Percentiles rank a stretch among this genome's conserved stretches.
Conservation (phyloP, 805 yeast species). For the Ogataea ramenticola region DNA sequence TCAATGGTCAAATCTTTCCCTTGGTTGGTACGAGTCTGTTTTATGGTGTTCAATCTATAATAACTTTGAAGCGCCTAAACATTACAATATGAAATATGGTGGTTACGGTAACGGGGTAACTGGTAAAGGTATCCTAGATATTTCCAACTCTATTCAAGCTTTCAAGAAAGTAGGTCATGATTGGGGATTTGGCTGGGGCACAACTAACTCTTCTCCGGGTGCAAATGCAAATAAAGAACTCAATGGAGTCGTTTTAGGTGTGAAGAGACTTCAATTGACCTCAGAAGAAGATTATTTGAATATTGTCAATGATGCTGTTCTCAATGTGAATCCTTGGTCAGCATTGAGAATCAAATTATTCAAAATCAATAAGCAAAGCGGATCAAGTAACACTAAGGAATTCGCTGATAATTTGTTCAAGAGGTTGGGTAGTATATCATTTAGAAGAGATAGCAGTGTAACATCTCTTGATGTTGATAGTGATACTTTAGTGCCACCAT, state of each 20-base stretch:
- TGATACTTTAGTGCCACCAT: no score
- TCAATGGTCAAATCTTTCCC: constrained; percentile 53
- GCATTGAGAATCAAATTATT: constrained; percentile 39
- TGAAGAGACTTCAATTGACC: constrained; percentile 6
- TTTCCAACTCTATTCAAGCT: constrained; percentile 24
- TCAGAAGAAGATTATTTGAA: not conserved
- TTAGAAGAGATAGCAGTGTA: constrained; percentile 19
- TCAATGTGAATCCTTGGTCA: constrained; percentile 31
- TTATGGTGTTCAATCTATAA: constrained; percentile 53
- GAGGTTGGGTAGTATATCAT: constrained; percentile 38
- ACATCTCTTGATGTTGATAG: no score
- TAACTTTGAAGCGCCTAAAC: constrained; percentile 28
- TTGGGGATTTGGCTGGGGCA: constrained; percentile 25
- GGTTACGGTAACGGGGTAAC: not conserved
- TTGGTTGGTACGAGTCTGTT: constrained; percentile 72
- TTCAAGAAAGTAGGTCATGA: constrained; percentile 28
- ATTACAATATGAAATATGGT: constrained; percentile 10
- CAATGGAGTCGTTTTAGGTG: constrained; percentile 26
- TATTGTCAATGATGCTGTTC: not conserved
- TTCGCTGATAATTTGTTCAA: constrained; percentile 42
- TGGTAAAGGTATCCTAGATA: constrained; percentile 23
- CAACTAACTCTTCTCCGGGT: constrained; percentile 29
- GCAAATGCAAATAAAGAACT: not conserved
- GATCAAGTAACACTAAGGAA: constrained; percentile 34
- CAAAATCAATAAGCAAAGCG: constrained; percentile 17